Base-by-base conservation (phyloP, 345 rosid species). In the Salix udensis region DNA sequence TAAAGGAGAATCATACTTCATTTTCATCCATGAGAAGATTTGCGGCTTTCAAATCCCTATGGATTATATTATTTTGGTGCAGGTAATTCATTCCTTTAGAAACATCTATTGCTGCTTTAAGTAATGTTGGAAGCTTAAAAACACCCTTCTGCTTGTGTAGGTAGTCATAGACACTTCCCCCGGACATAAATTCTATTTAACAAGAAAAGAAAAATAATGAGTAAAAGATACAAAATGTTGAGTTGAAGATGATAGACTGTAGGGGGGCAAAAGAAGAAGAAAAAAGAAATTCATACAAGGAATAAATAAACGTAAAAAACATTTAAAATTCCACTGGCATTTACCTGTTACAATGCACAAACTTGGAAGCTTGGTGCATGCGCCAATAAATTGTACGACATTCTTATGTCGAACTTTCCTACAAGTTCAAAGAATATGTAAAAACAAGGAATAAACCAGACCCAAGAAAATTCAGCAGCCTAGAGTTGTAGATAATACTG, bases 141-240 rank as follows among this genome's bases (percentile, higher is more conserved):
- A 88, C 88, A 74, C 98, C 98, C 80, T 79, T 89, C 74, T 89
- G 97, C 86, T 96, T 96, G 85, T 96, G 99, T 74, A 96, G 89
- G 86, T 93, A 96, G 83, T 96, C 99, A 81, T 96, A 96, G 40
- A 96, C 98, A 85, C 99, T 96, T 82, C 99, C 99, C 77, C 99
- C 97, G 34, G 89, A 82, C 99, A 96, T 96, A 82, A 86, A 96
- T 82, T 96, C 99, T 96, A 23, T 44, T 55, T 71, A 55, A 65
- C 30, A 53, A 68, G 19, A 52, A 61, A 26, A 31, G 58, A 65
- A 73, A 74, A 69, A 48, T 40, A 66, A 70, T 21, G 30, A 61
- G 26, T 30, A 76, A 46, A 37, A 26, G 31, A 68, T 72, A 79
- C 74, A 79, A 65, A 34, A 46, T 21, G 2, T 23, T 34, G 4